Conservation (phyloP, 768 basidiomycete genomes). For the Auriscalpium microsporum region DNA sequence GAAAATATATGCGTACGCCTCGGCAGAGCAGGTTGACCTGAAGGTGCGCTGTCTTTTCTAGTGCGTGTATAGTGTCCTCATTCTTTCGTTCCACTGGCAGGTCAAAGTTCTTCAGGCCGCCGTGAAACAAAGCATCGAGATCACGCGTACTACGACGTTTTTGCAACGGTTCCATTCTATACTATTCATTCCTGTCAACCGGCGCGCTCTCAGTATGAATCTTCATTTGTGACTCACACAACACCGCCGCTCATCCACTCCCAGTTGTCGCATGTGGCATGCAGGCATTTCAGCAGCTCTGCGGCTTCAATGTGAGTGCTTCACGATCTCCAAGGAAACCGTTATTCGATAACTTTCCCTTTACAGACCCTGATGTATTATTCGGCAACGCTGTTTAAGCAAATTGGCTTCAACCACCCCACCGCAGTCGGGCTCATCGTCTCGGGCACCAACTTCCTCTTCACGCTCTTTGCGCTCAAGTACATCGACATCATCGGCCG, state of each 20-base stretch:
- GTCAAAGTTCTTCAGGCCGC: conserved; percentile 51
- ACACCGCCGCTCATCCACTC: background rate
- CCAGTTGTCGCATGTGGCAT: conserved; percentile 70
- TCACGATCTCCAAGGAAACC: conserved; percentile 24
- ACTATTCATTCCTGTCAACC: conserved; percentile 46
- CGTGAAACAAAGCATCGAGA: conserved; percentile 54
- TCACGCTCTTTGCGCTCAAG: conserved; percentile 67
- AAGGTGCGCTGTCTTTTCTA: conserved; percentile 33
- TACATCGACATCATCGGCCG: conserved; percentile 68
- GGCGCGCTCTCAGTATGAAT: conserved; percentile 57
- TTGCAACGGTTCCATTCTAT: conserved; percentile 46
- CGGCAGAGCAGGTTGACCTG: conserved; percentile 52
- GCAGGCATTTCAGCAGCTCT: conserved; percentile 79
- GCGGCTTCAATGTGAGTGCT: conserved; percentile 53
- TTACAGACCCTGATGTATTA: conserved; percentile 24
- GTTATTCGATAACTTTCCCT: background rate
- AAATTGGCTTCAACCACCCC: conserved; percentile 76
- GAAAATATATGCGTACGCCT: conserved; percentile 64
- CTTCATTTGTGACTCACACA: background rate
- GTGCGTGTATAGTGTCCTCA: background rate
- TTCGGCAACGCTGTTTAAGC: conserved; percentile 70
- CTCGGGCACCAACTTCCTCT: conserved; percentile 71
- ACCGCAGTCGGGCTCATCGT: conserved; percentile 75
- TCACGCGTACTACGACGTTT: conserved; percentile 55
- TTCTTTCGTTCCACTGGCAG: conserved; percentile 19